phyloP scores from a whole-genome alignment of 371 early-diverging fungal species.

The Mucor mucedo region DNA sequence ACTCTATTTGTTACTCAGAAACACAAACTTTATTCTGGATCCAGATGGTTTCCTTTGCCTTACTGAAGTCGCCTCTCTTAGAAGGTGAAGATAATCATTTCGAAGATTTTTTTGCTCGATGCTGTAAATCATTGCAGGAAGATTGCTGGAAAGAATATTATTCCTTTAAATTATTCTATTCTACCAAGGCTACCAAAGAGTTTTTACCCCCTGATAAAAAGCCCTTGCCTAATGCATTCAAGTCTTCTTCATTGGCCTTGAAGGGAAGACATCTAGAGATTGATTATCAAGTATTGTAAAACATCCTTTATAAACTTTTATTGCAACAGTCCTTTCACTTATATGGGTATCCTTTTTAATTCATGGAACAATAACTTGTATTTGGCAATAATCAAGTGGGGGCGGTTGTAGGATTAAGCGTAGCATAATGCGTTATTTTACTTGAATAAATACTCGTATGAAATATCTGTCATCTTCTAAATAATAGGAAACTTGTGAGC shows the following conservation, averaged over 20 bases:
- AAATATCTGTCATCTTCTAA: too few species aligned
- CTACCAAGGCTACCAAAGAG: conserved; percentile 32
- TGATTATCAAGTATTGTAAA: conserved; percentile 43
- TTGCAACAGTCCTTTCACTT: too few species aligned
- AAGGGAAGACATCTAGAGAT: conserved; percentile 43
- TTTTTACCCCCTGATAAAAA: conserved; percentile 49
- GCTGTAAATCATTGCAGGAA: conserved; percentile 23
- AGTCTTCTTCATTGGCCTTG: conserved; percentile 42
- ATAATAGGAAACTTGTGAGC: too few species aligned
- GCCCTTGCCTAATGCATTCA: conserved; percentile 49
- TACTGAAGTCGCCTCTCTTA: conserved; percentile 38
- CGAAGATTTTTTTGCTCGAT: conserved; percentile 31
- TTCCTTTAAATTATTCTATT: conserved; percentile 34
- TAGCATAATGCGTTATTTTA: too few species aligned
- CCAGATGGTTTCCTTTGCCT: conserved; percentile 45
- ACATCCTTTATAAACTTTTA: too few species aligned
- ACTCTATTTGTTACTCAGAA: conserved; percentile 32
- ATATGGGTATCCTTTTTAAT: too few species aligned
- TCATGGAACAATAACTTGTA: too few species aligned
- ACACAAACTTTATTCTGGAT: conserved; percentile 50
- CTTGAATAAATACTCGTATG: too few species aligned
- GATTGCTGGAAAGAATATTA: conserved; percentile 46
- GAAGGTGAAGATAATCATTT: conserved; percentile 37
- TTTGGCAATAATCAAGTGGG: too few species aligned
- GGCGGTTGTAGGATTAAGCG: too few species aligned